Base-by-base conservation (phyloP, 2,329 filamentous ascomycete genomes). In the Talaromyces rugulosus region DNA sequence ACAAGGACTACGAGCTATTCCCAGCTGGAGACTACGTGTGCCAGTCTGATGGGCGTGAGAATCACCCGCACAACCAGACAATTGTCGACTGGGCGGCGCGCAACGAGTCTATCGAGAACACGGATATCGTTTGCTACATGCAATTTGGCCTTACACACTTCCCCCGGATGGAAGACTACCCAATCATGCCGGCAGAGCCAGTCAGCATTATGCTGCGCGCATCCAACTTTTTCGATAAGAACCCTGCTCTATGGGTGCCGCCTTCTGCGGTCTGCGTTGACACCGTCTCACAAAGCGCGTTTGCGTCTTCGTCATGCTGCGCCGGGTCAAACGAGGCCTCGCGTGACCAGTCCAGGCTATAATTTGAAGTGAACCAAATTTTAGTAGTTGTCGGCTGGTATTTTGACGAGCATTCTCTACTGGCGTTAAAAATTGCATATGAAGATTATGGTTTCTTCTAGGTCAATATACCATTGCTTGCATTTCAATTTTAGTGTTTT, bases 11-110 rank as follows among this genome's bases (percentile, higher is more conserved):
- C 60, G 84, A 87, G 72, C 75, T 87, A 2, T 87, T 81, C 71
- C 82, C 85, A 0, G 85, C 84, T 2, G 86, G 86, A 4, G 78
- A 81, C 59, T 86, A 86, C 70, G 84, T 85, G 0, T 85, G 85
- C 66, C 85, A 88, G 70, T 87, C 84, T 40, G 73, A 82, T 8
- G 71, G 71, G 14, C 65, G 59, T n/a, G 58, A 57, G 4, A 56
- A 61, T 31, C 62, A 63, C 36, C 62, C 62, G 1, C n/a, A 63
- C 64, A 75, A 81, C 71, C 64, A 80, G 77, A 82, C 81, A 0
- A 75, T 80, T 3, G 59, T 68, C 6, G 71, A 72, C 65, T 74
- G 71, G 71, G 66, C 67, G 2, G 60, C 65, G 16, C 75, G 82
- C n/a, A 78, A 82, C 61, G 83, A 85, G 61, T 76, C 75, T 54